These are phyloP conservation scores for Coniella vitis DNA, from an alignment of 2,329 filamentous ascomycete species.

Conservation along the genomic window DNA sequence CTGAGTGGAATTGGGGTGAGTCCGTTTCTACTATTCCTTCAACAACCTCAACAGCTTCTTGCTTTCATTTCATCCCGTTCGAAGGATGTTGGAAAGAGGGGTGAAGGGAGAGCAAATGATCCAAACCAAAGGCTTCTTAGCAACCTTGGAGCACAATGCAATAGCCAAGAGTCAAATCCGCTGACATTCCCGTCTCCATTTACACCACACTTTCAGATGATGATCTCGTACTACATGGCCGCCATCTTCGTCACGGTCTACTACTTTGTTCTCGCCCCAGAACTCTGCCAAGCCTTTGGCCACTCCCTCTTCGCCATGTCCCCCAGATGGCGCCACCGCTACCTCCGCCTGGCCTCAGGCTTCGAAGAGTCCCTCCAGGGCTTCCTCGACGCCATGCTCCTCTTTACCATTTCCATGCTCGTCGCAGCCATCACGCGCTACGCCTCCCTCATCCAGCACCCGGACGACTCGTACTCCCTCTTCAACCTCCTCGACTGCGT, in stretches of 20 bases:
- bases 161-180: no score
- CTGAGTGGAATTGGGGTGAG: slow-evolving; percentile 14
- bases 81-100: no score
- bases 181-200: no score
- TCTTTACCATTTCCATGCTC: slow-evolving; percentile 15
- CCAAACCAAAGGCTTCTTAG: no score
- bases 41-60: no score
- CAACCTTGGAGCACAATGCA: no score
- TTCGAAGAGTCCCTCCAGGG: not conserved
- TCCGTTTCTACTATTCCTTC: no score
- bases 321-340: no score
- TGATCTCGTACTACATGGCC: slow-evolving; percentile 13
- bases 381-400: slow-evolving; percentile 3
- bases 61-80: no score
- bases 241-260: slow-evolving; percentile 14
- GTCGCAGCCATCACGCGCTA: slow-evolving; percentile 13
- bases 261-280: slow-evolving; percentile 8
- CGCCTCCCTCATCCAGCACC: slow-evolving; percentile 4
- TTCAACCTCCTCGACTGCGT: slow-evolving; percentile 12
- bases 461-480: slow-evolving; percentile 10
- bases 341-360: not conserved
- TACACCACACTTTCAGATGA: no score
- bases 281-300: slow-evolving; percentile 6
- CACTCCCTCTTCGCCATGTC: not conserved
- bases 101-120: no score